Base-by-base conservation (phyloP, 2,329 filamentous ascomycete species). In the Alternaria alternata region DNA sequence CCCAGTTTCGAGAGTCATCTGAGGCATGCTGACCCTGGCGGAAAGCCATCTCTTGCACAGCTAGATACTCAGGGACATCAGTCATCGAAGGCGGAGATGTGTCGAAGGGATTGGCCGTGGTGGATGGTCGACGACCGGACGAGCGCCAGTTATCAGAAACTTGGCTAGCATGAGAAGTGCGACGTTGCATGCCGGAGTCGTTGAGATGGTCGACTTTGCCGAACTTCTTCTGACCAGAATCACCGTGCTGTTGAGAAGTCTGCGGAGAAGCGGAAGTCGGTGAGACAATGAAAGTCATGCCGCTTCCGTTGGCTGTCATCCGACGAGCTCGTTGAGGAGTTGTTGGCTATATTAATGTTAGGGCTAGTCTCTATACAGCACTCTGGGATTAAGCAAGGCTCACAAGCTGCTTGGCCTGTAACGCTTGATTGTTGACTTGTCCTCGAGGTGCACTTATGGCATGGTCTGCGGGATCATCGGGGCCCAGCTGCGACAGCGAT, bases 41-140 rank as follows among this genome's bases (percentile, higher is more conserved):
- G 48, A 72, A 71, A 11, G 66, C 71, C 53, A 67, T 64, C 43
- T 71, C 71, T 44, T 72, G 66, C 9, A 73, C 70, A 26, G 64
- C 61, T 1, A 66, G 49, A 22, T 54, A 36, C 54, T 72, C 67
- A 9, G 68, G 61, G 14, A 74, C 52, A 20, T 65, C 66, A 20
- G 39, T 53, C 32, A 72, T 43, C 7, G 61, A 65, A n/a, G 54
- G 42, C 5, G 42, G 51, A 5, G 43, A 41, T 28, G 26, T 38
- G 3, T 60, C 54, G 11, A 30, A 24, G 14, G 34, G 42, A 22
- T 56, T 52, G 39, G 57, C 11, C 36, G 51, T 62, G 28, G 41
- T 43, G 12, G 57, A 38, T 5, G 52, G 60, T 2, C 54, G 18
- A 16, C 38, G 51, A 20, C 59, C 54, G 12, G 54, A 20, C 22